These are phyloP conservation scores for Nidularia pulvinata DNA, from an alignment of 768 basidiomycete species.

Conservation along the genomic window DNA sequence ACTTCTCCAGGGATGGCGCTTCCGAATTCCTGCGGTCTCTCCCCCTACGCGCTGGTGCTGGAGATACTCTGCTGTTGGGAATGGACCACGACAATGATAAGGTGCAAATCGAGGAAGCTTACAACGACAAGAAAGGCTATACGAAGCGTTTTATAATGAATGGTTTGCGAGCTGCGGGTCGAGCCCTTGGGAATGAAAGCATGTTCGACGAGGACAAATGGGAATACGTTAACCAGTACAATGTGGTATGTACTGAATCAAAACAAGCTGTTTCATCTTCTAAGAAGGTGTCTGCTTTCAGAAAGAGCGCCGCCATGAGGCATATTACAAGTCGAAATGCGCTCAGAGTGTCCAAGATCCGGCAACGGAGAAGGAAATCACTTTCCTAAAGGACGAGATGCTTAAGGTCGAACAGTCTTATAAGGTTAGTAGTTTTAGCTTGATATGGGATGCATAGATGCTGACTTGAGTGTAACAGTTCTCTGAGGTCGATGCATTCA, in stretches of 20 bases:
- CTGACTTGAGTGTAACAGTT: constrained; percentile 57
- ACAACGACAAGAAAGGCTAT: constrained; percentile 78
- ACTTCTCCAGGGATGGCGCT: constrained; percentile 76
- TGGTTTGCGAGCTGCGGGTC: constrained; percentile 70
- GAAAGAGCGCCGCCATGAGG: constrained; percentile 64
- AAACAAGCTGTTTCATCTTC: background rate
- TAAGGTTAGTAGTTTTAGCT: constrained; percentile 55
- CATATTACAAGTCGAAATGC: constrained; percentile 72
- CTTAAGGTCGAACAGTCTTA: constrained; percentile 86
- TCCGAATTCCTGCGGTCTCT: constrained; percentile 74
- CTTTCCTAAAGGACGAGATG: constrained; percentile 71
- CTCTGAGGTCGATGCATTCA: constrained; percentile 67
- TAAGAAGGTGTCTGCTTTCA: constrained; percentile 7
- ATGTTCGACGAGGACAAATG: constrained; percentile 70
- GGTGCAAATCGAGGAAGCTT: constrained; percentile 77
- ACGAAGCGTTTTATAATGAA: constrained; percentile 87
- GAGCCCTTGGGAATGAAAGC: constrained; percentile 62
- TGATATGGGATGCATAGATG: background rate
- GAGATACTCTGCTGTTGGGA: constrained; percentile 89
- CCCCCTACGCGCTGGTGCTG: constrained; percentile 71
- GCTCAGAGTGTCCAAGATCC: constrained; percentile 60
- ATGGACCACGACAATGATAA: constrained; percentile 82
- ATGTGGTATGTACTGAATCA: constrained; percentile 30
- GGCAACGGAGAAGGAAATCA: constrained; percentile 34
- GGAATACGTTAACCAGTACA: constrained; percentile 70